Conservation (phyloP, 495 filamentous ascomycete species). For the Penicillium lividum region DNA sequence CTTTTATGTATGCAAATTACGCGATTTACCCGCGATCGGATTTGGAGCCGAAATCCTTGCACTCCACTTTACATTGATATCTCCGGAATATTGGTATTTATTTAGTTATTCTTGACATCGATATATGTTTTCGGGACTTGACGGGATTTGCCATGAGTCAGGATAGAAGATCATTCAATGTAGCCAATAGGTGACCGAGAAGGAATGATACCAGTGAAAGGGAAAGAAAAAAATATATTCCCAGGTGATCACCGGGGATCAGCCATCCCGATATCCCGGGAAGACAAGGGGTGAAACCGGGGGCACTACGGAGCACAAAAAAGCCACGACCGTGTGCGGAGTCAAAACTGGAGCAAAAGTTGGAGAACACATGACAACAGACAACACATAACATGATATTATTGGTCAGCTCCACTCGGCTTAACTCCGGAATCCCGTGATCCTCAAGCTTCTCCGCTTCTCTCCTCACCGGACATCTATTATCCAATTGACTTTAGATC, state of each 20-base stretch:
- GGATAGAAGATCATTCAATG: background rate
- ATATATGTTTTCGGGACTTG: background rate
- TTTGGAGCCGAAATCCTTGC: constrained; percentile 17
- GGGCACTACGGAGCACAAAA: background rate
- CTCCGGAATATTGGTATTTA: background rate
- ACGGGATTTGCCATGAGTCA: background rate
- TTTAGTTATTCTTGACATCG: background rate
- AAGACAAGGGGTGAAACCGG: constrained; percentile 22
- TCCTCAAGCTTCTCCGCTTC: constrained; percentile 14
- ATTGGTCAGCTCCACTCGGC: constrained; percentile 13
- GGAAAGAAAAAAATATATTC: background rate
- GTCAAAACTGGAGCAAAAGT: constrained; percentile 4
- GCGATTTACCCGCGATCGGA: constrained; percentile 29
- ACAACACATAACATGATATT: background rate
- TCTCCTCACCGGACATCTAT: background rate
- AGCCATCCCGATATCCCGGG: constrained; percentile 1
- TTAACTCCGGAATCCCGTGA: constrained; percentile 13
- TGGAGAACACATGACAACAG: too few species aligned
- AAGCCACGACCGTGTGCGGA: constrained; percentile 21
- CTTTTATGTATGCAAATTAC: background rate
- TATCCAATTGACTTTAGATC: background rate
- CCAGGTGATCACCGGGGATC: constrained; percentile 9
- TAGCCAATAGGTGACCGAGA: background rate
- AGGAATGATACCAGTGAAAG: background rate
- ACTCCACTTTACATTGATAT: too few species aligned